Evolutionary conservation across 163 green algal genomes (phyloP).

Genomic region (Coccomyxa subellipsoidea): DNA sequence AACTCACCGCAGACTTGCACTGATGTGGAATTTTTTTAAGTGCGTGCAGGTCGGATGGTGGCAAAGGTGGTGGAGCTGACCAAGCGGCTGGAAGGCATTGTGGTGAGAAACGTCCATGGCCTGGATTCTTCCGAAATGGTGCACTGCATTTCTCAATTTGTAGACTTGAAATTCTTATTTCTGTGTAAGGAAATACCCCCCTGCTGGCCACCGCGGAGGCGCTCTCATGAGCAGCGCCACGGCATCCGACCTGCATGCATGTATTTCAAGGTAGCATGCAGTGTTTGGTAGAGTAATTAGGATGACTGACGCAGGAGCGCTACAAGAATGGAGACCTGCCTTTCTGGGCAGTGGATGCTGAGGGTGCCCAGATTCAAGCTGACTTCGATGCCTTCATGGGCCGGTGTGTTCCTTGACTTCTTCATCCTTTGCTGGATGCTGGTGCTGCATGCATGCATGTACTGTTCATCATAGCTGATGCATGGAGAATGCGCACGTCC

Average conservation of each 20-base stretch:
- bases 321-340: neutral
- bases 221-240: no score
- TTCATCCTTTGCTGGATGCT: no score
- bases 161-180: no score
- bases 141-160: no score
- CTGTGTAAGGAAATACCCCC: no score
- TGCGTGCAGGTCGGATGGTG: neutral
- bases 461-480: no score
- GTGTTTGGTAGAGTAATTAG: neutral
- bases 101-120: neutral
- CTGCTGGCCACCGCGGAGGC: no score
- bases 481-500: no score
- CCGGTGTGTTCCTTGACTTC: neutral
- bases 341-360: neutral
- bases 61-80: neutral
- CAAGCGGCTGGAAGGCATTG: neutral
- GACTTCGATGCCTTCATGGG: neutral
- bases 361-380: neutral
- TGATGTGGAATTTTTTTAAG: neutral
- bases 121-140: no score
- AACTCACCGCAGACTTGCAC: no score
- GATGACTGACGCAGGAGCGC: neutral
- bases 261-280: no score
- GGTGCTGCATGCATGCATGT: neutral
- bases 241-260: no score